Percentiles rank a stretch among this genome's conserved stretches.
These are phyloP conservation scores for Asclepias syriaca DNA, from an alignment of 257 asterid species.

Conservation along the genomic window DNA sequence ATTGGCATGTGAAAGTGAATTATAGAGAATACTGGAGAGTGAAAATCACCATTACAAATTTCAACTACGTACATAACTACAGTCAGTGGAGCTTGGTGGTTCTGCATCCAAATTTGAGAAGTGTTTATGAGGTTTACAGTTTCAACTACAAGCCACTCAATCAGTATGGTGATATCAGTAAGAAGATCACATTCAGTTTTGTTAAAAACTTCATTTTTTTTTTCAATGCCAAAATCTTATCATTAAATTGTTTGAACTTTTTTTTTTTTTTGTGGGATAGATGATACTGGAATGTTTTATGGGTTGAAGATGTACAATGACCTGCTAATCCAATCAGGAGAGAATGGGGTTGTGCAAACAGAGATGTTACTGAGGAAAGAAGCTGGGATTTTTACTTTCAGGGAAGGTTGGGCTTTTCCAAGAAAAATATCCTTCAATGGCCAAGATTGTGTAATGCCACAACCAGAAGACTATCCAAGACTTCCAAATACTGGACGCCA, in stretches of 20 bases:
- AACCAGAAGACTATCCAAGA: conserved; percentile 54
- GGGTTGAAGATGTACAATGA: conserved; percentile 66
- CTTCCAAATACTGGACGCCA: conserved; percentile 38
- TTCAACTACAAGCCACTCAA: conserved; percentile 73
- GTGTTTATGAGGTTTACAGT: conserved; percentile 59
- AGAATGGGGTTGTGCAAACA: conserved; percentile 65
- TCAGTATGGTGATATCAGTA: conserved; percentile 54
- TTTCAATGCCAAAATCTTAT: background rate
- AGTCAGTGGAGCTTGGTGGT: conserved; percentile 69
- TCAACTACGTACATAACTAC: conserved; percentile 49
- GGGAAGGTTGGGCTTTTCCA: conserved; percentile 79
- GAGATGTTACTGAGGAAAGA: conserved; percentile 59
- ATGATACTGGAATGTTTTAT: conserved; percentile 70
- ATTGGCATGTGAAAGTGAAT: conserved; percentile 72
- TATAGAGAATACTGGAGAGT: conserved; percentile 77
- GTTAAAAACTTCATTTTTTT: too few species aligned
- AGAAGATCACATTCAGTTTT: conserved; percentile 11
- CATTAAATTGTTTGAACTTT: background rate
- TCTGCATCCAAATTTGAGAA: conserved; percentile 66
- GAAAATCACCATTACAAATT: conserved; percentile 57
- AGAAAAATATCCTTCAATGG: conserved; percentile 68
- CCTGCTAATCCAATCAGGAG: conserved; percentile 61
- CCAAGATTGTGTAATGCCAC: conserved; percentile 65
- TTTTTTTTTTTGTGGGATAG: conserved; percentile 22
- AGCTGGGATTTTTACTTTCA: conserved; percentile 42